A percentile compares a stretch with the other conserved stretches of the same genome.
phyloP scores from a whole-genome alignment of 257 asterid genomes.

The Nemophila menziesii region DNA sequence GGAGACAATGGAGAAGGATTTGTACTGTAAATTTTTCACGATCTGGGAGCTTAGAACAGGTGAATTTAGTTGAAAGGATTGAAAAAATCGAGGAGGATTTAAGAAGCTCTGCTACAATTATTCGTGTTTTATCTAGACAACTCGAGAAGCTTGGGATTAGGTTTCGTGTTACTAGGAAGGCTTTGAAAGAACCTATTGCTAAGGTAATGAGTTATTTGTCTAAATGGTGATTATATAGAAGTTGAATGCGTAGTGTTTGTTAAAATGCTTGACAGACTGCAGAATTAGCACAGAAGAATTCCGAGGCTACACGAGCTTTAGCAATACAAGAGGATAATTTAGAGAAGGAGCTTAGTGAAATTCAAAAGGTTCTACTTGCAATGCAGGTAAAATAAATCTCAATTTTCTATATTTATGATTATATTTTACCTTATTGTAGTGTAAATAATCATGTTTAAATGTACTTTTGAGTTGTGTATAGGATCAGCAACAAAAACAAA shows the following conservation, averaged over 20 bases:
- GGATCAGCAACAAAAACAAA: conserved; percentile 84
- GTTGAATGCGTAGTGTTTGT: not conserved
- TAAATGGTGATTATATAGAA: too few relatives aligned
- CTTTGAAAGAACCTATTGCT: conserved; percentile 67
- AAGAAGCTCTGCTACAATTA: conserved; percentile 39
- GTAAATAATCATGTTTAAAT: conserved; percentile 1
- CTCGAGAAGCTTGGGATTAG: conserved; percentile 81
- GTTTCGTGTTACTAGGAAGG: conserved; percentile 51
- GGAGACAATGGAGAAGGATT: conserved; percentile 78
- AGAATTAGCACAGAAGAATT: conserved; percentile 65
- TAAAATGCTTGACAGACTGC: conserved; percentile 36
- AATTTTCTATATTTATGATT: not conserved
- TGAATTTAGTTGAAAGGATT: conserved; percentile 55
- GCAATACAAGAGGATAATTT: conserved; percentile 57
- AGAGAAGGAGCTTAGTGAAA: conserved; percentile 74
- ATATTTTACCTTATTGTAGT: not conserved
- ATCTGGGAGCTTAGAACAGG: conserved; percentile 17
- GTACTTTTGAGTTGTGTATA: conserved; percentile 14
- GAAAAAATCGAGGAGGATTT: conserved; percentile 76
- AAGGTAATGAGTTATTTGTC: conserved; percentile 28
- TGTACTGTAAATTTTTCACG: conserved; percentile 34
- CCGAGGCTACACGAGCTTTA: conserved; percentile 76
- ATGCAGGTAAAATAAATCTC: conserved; percentile 57
- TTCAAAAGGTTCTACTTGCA: conserved; percentile 73
- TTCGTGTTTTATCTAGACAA: conserved; percentile 65